Evolutionary conservation across 108 stramenopile genomes (phyloP).

Genomic region (Fragilaria crotonensis): DNA sequence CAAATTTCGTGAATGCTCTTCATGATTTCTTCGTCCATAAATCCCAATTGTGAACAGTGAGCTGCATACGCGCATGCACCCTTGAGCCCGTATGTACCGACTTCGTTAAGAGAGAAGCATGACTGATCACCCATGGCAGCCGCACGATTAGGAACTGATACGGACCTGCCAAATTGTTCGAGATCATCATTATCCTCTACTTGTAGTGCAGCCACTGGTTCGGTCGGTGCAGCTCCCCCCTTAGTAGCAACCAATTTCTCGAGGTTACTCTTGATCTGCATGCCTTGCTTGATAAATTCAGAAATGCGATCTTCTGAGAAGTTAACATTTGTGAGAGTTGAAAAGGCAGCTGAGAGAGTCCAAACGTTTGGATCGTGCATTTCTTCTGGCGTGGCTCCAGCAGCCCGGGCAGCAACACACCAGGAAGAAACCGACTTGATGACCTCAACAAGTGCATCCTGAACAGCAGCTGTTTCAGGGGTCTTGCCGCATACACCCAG

Average conservation of each 20-base stretch:
- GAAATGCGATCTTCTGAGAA: constrained; percentile 59
- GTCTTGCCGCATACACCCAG: constrained; percentile 70
- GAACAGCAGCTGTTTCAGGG: constrained; percentile 43
- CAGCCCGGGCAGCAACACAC: constrained; percentile 45
- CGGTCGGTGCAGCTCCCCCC: constrained; percentile 29
- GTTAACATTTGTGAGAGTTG: constrained; percentile 83
- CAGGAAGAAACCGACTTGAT: constrained; percentile 45
- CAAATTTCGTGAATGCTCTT: constrained; percentile 50
- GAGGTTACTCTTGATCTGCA: constrained; percentile 35
- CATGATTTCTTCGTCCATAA: constrained; percentile 47
- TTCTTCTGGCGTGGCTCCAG: constrained; percentile 34
- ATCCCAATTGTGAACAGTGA: constrained; percentile 52
- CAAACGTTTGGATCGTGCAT: constrained; percentile 50
- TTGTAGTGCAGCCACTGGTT: constrained; percentile 26
- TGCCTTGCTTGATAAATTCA: constrained; percentile 54
- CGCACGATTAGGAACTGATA: constrained; percentile 31
- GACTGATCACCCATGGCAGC: constrained; percentile 52
- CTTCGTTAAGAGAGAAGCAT: constrained; percentile 61
- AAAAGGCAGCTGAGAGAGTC: constrained; percentile 58
- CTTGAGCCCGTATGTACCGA: constrained; percentile 67
- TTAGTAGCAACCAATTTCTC: constrained; percentile 17
- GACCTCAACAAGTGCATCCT: constrained; percentile 58
- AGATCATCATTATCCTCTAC: constrained; percentile 28
- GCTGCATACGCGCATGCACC: constrained; percentile 69
- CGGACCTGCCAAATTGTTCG: constrained; percentile 48